Conservation (phyloP, 1,139 yeast species). For the Yamadazyma membranifaciens region DNA sequence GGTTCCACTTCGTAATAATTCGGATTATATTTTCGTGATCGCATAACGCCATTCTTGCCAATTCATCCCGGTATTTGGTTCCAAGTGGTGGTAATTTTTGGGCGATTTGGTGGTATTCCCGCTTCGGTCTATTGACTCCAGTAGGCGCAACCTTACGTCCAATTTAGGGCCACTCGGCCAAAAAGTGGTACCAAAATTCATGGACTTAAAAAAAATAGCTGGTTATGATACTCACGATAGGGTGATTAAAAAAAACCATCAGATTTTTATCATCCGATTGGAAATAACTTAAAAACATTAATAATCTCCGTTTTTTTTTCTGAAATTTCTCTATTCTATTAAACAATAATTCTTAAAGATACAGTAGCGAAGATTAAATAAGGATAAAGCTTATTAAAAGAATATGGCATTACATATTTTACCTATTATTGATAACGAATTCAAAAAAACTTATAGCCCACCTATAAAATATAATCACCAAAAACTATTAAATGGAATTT, state of each 20-base stretch:
- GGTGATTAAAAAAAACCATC: conserved; percentile 2
- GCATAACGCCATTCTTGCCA: neutral
- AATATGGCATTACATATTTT: conserved; percentile 15
- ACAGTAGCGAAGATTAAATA: neutral
- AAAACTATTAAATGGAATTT: conserved; percentile 23
- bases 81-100: neutral
- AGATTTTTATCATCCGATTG: conserved; percentile 6
- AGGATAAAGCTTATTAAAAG: neutral
- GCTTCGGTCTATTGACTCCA: neutral
- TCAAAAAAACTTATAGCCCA: conserved; percentile 9
- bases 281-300: neutral
- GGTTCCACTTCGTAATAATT: neutral
- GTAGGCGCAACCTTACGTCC: neutral
- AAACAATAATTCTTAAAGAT: neutral
- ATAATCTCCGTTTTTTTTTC: neutral
- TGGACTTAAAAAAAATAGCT: neutral
- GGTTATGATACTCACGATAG: conserved; percentile 1
- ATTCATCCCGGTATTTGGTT: too few species aligned
- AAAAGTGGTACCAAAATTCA: neutral
- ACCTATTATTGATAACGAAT: conserved; percentile 15
- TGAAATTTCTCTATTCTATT: neutral
- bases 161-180: neutral
- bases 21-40: neutral
- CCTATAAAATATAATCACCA: conserved; percentile 9
- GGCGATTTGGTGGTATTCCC: neutral